Base-by-base conservation (phyloP, 2,329 filamentous ascomycete species). In the Incumbomyces lentus region DNA sequence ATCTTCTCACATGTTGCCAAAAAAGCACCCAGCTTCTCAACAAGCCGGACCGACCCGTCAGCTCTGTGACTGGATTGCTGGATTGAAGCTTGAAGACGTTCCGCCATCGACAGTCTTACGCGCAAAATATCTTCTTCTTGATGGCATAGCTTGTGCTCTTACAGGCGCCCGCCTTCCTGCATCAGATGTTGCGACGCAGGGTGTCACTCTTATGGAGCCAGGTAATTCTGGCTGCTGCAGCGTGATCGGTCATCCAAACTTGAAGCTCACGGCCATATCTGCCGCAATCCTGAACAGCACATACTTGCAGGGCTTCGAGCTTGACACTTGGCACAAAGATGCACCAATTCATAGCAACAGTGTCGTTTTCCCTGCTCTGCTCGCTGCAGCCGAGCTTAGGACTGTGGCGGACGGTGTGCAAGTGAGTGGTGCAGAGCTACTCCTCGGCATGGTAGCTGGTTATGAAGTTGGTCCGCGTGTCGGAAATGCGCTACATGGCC, bases 261-360 rank as follows among this genome's bases (percentile, higher is more conserved):
- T 65, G 55, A 63, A 63, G 52, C 40, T 66, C 1, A 58, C 58
- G 2, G 62, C 66, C 1, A 50, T 71, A 4, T 51, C 63, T 2
- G 68, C 68, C 0, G 63, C 66, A 0, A 48, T 70, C 1, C 48
- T 72, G 6, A 72, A 72, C 50, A 62, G 63, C 14, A 59, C 66
- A 1, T 68, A 67, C 48, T 66, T 70, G 43, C 68, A 72, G 53
- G 66, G 60, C 1, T 65, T 65, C 31, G 68, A 71, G 49, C 52
- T 72, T 1, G 67, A 71, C 48, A 68, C 71, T 49, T 70, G 59
- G 46, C 68, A 72, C 50, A 58, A 52, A 30, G 54, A 54, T 22
- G 68, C 68, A 1, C 69, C 67, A 0, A 47, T 69, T 2, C 67
- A 70, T 52, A 64, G 60, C 1, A 62, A 61, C 33, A 55, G 58